Evolutionary conservation across 108 stramenopile species (phyloP).

Genomic region (Seminavis robusta): DNA sequence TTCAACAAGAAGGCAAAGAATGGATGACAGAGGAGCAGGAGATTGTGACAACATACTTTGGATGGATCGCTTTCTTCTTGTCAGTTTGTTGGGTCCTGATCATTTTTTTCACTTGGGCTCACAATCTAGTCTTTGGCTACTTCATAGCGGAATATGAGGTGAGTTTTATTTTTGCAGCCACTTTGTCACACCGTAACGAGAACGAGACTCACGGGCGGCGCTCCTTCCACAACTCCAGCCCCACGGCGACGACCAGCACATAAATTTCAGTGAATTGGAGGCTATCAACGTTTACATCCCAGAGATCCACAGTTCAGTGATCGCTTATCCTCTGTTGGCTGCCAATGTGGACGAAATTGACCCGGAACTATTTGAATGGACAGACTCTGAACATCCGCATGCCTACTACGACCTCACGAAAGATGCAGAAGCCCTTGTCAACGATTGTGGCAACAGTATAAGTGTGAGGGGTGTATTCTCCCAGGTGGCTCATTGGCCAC

Average conservation of each 20-base stretch:
- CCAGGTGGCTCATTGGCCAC: constrained; percentile 33
- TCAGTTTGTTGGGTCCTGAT: too few species aligned
- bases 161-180: too few species aligned
- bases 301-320: constrained; percentile 46
- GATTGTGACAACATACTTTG: constrained; percentile 51
- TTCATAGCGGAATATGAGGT: too few species aligned
- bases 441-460: constrained; percentile 14
- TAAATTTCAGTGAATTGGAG: constrained; percentile 51
- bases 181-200: too few species aligned
- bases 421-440: constrained; percentile 55
- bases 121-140: too few species aligned
- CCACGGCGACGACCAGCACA: constrained; percentile 46
- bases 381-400: constrained; percentile 60
- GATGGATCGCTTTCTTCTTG: constrained; percentile 32
- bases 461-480: constrained; percentile 28
- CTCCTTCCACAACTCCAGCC: too few species aligned
- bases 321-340: constrained; percentile 75
- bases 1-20: constrained; percentile 37
- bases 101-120: too few species aligned
- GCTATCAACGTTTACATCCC: constrained; percentile 61
- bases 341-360: constrained; percentile 60
- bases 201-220: too few species aligned
- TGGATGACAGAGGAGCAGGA: constrained; percentile 83
- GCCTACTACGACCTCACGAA: constrained; percentile 67
- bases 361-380: constrained; percentile 68